phyloP scores from a whole-genome alignment of 2,329 filamentous ascomycete genomes.

The Cadophora gregata region DNA sequence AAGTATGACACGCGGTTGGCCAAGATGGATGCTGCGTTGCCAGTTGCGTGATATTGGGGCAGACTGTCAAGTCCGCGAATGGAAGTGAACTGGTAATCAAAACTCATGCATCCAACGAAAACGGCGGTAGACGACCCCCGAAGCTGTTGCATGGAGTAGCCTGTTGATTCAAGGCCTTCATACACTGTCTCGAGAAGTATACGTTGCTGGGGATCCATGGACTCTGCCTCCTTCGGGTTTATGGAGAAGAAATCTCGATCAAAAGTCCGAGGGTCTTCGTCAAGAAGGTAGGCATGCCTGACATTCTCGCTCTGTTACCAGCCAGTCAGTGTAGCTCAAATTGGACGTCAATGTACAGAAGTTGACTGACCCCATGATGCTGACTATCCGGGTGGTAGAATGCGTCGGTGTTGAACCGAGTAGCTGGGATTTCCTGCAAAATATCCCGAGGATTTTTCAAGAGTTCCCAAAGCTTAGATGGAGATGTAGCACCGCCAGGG shows the following conservation, averaged over 20 bases:
- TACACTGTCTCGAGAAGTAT: slow-evolving; percentile 52
- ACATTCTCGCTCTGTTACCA: too few relatives aligned
- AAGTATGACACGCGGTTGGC: slow-evolving; percentile 60
- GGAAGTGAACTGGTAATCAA: background rate
- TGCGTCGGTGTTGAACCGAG: background rate
- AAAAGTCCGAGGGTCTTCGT: slow-evolving; percentile 25
- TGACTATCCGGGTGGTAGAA: slow-evolving; percentile 55
- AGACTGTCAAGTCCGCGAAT: background rate
- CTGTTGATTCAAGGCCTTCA: slow-evolving; percentile 40
- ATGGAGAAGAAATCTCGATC: slow-evolving; percentile 32
- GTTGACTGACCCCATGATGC: slow-evolving; percentile 15
- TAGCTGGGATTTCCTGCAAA: background rate
- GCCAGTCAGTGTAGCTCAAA: too few relatives aligned
- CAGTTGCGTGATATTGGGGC: slow-evolving; percentile 30
- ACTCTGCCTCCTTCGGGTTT: slow-evolving; percentile 42
- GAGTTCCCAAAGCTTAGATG: slow-evolving; percentile 34
- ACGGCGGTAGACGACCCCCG: slow-evolving; percentile 46
- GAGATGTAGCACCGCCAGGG: slow-evolving; percentile 20
- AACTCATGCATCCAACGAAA: slow-evolving; percentile 54
- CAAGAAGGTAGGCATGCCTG: slow-evolving; percentile 2
- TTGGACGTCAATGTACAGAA: too few relatives aligned
- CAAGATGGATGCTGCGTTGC: slow-evolving; percentile 49
- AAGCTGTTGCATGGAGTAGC: background rate
- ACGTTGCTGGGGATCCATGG: slow-evolving; percentile 39
- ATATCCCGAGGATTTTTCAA: background rate